A percentile compares a stretch with the other conserved stretches of the same genome.
phyloP scores from a whole-genome alignment of 768 basidiomycete genomes.

The Mycena indigotica region DNA sequence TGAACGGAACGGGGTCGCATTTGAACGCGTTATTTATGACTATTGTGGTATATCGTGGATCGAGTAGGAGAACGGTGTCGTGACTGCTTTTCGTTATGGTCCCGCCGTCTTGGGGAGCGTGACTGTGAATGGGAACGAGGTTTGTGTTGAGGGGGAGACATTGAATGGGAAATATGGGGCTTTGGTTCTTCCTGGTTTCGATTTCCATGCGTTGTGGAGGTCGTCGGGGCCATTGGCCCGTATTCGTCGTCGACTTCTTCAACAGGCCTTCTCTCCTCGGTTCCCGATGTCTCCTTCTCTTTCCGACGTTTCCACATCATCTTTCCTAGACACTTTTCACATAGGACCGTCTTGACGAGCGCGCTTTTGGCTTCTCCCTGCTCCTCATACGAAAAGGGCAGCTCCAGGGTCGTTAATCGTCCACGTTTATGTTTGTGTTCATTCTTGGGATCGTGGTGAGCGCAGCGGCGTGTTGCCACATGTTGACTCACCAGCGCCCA shows the following conservation, averaged over 20 bases:
- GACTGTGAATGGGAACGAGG: neutral
- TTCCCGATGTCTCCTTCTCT: constrained; percentile 61
- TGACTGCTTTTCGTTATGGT: too few species aligned
- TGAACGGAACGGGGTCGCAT: too few species aligned
- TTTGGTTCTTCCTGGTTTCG: neutral
- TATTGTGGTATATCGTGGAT: too few species aligned
- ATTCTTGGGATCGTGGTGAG: constrained; percentile 50
- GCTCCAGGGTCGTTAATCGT: constrained; percentile 73
- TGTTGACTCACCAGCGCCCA: constrained; percentile 81
- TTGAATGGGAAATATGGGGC: too few species aligned
- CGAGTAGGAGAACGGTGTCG: too few species aligned
- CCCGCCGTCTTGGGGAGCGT: neutral
- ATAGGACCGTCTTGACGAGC: constrained; percentile 89
- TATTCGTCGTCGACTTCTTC: neutral
- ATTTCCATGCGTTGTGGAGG: neutral
- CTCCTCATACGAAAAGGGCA: constrained; percentile 89
- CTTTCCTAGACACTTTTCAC: constrained; percentile 77
- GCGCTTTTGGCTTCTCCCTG: constrained; percentile 74
- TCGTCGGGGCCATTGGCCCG: neutral
- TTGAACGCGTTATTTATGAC: too few species aligned
- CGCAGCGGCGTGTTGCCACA: constrained; percentile 90
- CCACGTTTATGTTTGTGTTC: constrained; percentile 24
- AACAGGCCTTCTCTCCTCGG: neutral
- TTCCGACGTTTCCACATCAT: constrained; percentile 82
- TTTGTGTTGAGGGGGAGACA: too few species aligned